Base-by-base conservation (phyloP, 805 yeast species). In the Candida piceae region DNA sequence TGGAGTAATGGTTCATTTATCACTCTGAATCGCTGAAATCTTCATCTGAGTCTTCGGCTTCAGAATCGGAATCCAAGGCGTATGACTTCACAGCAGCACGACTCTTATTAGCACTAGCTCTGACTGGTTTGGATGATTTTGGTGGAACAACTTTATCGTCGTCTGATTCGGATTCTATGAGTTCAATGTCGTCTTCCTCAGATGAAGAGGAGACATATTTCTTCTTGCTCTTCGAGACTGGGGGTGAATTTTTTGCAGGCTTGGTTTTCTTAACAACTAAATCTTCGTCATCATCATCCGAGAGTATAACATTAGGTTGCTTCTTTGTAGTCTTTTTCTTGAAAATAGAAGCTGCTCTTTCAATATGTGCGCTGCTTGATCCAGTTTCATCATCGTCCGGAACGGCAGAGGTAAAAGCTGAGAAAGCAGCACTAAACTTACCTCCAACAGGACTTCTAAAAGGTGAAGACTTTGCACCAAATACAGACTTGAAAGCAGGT, bases 401-500 rank as follows among this genome's bases (percentile, higher is more conserved):
- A 13, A 15, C 4, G 23, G 11, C 27, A 6, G 26, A 15, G 20
- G 42, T 25, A 16, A 46, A 45, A 1, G 51, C 48, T 16, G 47
- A 38, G 19, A 49, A 46, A 2, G 53, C 57, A 9, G 49, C 49
- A 38, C 43, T 40, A 29, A 50, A 47, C 22, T 47, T 52, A 8
- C 52, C 29, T 10, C 29, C 29, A 15, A 21, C 11, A 15, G n/a
- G 13, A 20, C 23, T 29, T 9, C 29, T 36, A 22, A 34, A 30
- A 3, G 50, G 36, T 3, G 48, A 26, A 1, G 41, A 31, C 11
- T 30, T 38, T 6, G 35, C 32, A 5, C 70, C 70, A 41, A 66
- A 66, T 7, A 66, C 46, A 17, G 64, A 48, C 31, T 56, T 57
- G 41, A 63, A 64, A 7, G 16, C 50, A 11, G 49, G 42, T 29